Percentiles rank a stretch among this genome's conserved stretches.
phyloP scores from a whole-genome alignment of 345 rosid genomes.

The Pelargonium nanum region DNA sequence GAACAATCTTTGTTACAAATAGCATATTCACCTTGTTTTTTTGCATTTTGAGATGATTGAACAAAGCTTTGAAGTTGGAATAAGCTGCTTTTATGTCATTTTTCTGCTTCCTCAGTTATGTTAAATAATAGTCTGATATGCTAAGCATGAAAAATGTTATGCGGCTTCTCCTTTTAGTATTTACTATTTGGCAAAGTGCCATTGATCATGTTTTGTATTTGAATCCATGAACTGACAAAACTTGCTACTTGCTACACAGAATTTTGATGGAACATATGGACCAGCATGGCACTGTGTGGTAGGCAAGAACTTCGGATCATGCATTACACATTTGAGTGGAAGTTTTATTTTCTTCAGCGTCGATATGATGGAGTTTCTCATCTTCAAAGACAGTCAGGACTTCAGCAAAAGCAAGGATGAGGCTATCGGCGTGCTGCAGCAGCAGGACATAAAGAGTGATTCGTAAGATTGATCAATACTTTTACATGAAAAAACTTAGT shows the following conservation, averaged over 20 bases:
- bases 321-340: slow-evolving; percentile 38
- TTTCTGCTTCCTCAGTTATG: no score
- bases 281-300: slow-evolving; percentile 46
- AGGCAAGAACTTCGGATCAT: slow-evolving; percentile 40
- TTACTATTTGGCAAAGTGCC: background rate
- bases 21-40: no score
- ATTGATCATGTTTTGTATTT: background rate
- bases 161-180: no score
- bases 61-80: no score
- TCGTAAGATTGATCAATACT: no score
- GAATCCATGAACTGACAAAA: background rate
- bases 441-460: no score
- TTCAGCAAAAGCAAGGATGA: slow-evolving; percentile 33
- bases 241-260: slow-evolving; percentile 16
- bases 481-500: no score
- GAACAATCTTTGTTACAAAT: no score
- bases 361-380: slow-evolving; percentile 40
- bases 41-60: no score
- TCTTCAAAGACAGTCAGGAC: slow-evolving; percentile 44
- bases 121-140: no score
- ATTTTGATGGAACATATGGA: slow-evolving; percentile 37
- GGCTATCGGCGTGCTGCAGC: slow-evolving; percentile 28
- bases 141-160: no score
- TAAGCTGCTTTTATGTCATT: no score
- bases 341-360: slow-evolving; percentile 37